phyloP scores from a whole-genome alignment of 192 early-diverging fungal species.

The Backusella psychrophila region DNA sequence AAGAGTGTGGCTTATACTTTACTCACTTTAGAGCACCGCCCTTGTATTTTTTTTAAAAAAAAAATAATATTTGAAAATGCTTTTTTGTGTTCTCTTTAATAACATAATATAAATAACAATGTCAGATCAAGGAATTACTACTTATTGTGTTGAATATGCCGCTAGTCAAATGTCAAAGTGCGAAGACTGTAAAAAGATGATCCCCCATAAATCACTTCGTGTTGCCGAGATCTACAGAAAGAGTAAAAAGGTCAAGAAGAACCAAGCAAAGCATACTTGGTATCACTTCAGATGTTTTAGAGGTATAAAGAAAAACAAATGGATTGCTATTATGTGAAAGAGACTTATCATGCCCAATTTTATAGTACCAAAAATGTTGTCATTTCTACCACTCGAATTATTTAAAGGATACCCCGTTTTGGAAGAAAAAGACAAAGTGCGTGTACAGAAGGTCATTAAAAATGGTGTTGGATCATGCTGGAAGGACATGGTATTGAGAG shows the following conservation, averaged over 20 bases:
- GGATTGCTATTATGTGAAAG: neutral
- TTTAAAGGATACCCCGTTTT: constrained; percentile 46
- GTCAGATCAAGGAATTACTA: constrained; percentile 26
- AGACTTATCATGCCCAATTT: neutral
- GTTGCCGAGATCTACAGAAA: constrained; percentile 41
- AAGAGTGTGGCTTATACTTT: neutral
- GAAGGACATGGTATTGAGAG: constrained; percentile 5
- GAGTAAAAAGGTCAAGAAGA: constrained; percentile 50
- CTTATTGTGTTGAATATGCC: constrained; percentile 48
- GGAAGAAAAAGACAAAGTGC: constrained; percentile 43
- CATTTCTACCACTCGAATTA: constrained; percentile 43
- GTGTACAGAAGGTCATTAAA: constrained; percentile 41
- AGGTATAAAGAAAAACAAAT: neutral
- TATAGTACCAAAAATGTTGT: constrained; percentile 44
- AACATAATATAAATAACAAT: neutral
- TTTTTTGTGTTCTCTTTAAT: neutral
- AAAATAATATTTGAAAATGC: neutral
- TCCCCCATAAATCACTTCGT: constrained; percentile 47
- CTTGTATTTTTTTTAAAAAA: neutral
- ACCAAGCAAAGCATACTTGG: constrained; percentile 48
- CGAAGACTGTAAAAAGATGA: constrained; percentile 40
- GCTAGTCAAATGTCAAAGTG: constrained; percentile 43
- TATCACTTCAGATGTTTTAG: constrained; percentile 51
- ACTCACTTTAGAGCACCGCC: neutral
- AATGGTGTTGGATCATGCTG: constrained; percentile 37